These are phyloP conservation scores for Auricularia auricula-judae DNA, from an alignment of 768 basidiomycete species.

Conservation along the genomic window DNA sequence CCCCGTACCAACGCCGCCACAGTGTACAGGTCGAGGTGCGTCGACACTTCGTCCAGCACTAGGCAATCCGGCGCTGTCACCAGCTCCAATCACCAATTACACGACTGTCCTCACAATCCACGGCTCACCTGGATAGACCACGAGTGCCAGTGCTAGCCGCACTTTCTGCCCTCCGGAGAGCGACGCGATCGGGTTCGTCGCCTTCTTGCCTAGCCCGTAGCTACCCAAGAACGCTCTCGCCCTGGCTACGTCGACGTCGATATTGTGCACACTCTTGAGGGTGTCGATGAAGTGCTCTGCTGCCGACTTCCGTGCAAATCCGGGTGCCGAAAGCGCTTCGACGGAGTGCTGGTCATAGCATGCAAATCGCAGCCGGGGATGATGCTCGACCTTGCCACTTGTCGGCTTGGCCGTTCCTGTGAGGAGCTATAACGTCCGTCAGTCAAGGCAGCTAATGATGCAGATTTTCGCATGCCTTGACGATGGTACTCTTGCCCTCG, in stretches of 20 bases:
- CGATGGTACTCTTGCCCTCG: constrained; percentile 47
- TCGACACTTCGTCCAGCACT: constrained; percentile 45
- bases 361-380: constrained; percentile 43
- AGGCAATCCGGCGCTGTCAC: constrained; percentile 37
- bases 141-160: constrained; percentile 44
- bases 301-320: constrained; percentile 17
- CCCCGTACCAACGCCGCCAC: constrained; percentile 44
- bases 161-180: constrained; percentile 51
- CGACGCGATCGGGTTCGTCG: constrained; percentile 31
- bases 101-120: neutral
- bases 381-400: constrained; percentile 37
- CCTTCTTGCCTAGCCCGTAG: constrained; percentile 35
- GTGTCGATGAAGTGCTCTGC: constrained; percentile 18
- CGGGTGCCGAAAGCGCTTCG: constrained; percentile 33
- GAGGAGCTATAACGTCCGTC: constrained; percentile 11
- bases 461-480: constrained; percentile 17
- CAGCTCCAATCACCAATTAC: no score
- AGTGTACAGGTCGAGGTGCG: constrained; percentile 57
- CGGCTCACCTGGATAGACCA: constrained; percentile 29
- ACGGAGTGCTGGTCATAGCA: constrained; percentile 57
- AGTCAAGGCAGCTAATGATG: constrained; percentile 22
- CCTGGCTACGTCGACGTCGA: constrained; percentile 24
- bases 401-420: constrained; percentile 26
- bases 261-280: constrained; percentile 10
- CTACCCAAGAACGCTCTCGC: constrained; percentile 30